These are phyloP conservation scores for Umbelopsis sp. DNA, from an alignment of 371 early-diverging fungal species.

Conservation along the genomic window DNA sequence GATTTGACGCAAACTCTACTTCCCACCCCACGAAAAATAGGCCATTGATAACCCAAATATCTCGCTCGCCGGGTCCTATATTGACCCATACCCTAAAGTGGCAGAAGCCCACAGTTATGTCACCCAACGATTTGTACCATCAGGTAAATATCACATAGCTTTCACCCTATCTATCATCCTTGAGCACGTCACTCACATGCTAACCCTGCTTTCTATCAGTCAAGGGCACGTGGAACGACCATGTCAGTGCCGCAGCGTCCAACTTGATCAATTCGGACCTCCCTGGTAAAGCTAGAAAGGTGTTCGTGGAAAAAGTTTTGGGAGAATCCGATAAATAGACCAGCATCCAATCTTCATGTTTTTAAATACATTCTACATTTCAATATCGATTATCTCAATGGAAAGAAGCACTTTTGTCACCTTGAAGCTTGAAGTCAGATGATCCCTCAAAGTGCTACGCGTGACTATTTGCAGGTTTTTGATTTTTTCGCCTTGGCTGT, in stretches of 20 bases:
- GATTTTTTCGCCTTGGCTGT: neutral
- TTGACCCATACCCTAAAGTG: slow-evolving; percentile 23
- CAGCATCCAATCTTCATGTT: slow-evolving; percentile 7
- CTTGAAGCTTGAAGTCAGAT: neutral
- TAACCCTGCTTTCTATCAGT: slow-evolving; percentile 11
- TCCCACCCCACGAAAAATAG: neutral
- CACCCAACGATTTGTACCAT: slow-evolving; percentile 31
- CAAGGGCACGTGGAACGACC: slow-evolving; percentile 16
- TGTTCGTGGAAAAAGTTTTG: slow-evolving; percentile 9
- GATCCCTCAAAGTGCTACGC: slow-evolving; percentile 2
- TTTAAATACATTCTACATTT: slow-evolving; percentile 10
- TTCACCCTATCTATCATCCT: neutral
- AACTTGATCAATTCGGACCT: slow-evolving; percentile 13
- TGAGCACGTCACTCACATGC: slow-evolving; percentile 10
- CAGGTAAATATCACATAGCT: slow-evolving; percentile 26
- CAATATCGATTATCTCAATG: neutral
- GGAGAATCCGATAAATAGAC: slow-evolving; percentile 17
- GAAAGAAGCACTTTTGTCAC: neutral
- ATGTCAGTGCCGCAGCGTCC: slow-evolving; percentile 3
- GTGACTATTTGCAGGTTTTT: neutral
- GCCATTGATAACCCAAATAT: slow-evolving; percentile 11
- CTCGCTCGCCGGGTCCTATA: slow-evolving; percentile 9
- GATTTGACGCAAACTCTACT: neutral
- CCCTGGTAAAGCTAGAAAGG: slow-evolving; percentile 11
- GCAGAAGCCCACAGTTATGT: slow-evolving; percentile 33